Evolutionary conservation across 2,329 filamentous ascomycete species (phyloP).

Genomic region (Beauveria sp.): DNA sequence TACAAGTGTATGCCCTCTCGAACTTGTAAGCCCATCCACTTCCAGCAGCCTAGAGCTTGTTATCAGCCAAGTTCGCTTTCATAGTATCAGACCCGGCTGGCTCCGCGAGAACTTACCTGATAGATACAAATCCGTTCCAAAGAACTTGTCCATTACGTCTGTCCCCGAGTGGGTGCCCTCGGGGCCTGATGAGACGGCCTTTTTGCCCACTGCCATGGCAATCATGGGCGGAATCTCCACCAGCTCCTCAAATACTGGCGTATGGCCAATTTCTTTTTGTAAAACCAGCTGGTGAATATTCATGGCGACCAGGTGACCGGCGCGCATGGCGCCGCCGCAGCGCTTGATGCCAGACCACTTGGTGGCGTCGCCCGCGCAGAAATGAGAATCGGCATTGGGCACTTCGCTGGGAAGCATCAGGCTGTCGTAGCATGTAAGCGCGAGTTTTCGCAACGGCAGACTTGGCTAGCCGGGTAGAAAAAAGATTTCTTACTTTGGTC

Average conservation of each 20-base stretch:
- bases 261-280: slow-evolving; percentile 26
- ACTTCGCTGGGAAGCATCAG: slow-evolving; percentile 46
- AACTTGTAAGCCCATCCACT: no score
- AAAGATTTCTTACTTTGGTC: slow-evolving; percentile 35
- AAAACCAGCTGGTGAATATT: slow-evolving; percentile 61
- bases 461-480: no score
- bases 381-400: slow-evolving; percentile 54
- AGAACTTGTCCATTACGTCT: slow-evolving; percentile 55
- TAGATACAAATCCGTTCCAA: slow-evolving; percentile 53
- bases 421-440: slow-evolving; percentile 22
- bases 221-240: slow-evolving; percentile 56
- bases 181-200: slow-evolving; percentile 56
- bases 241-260: slow-evolving; percentile 41
- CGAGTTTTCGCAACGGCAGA: no score
- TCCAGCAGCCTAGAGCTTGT: no score
- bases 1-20: no score
- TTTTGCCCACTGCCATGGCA: slow-evolving; percentile 61
- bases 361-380: slow-evolving; percentile 63
- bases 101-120: not conserved
- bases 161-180: slow-evolving; percentile 48
- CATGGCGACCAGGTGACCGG: slow-evolving; percentile 56
- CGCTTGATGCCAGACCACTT: slow-evolving; percentile 74
- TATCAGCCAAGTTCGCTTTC: not conserved
- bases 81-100: no score
- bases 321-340: slow-evolving; percentile 69